Conservation (phyloP, 208 protist species). For the Crithidia fasciculata region DNA sequence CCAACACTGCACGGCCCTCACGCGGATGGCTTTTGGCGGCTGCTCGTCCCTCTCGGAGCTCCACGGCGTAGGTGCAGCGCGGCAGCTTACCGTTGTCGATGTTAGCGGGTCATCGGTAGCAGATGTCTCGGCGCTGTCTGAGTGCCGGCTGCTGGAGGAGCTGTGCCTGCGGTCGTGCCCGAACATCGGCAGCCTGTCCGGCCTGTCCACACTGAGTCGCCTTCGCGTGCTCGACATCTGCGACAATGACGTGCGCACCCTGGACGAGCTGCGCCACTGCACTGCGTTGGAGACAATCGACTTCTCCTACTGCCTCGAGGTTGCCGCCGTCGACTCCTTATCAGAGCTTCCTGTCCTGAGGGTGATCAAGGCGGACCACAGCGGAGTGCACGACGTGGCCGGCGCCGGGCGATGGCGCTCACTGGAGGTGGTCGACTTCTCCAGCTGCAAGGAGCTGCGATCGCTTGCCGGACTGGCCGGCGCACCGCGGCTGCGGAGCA, state of each 20-base stretch:
- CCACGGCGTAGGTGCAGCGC: background rate
- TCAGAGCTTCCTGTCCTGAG: background rate
- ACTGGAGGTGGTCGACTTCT: constrained; percentile 2
- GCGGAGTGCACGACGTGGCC: constrained; percentile 1
- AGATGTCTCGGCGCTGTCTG: background rate
- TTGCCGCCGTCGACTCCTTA: background rate
- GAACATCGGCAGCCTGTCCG: background rate
- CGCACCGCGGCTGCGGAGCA: background rate
- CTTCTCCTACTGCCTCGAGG: constrained; percentile 13
- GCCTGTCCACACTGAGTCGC: background rate
- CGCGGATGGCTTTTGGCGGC: background rate
- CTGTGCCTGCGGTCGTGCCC: constrained; percentile 1
- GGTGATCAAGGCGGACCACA: background rate
- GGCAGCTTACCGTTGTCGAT: background rate
- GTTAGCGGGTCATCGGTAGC: background rate
- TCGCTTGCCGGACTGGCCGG: background rate
- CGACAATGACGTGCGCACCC: constrained; percentile 2
- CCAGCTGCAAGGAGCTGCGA: constrained; percentile 11
- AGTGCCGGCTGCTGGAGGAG: constrained; percentile 1
- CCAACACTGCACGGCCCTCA: background rate
- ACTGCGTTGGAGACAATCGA: constrained; percentile 10
- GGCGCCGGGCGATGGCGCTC: background rate
- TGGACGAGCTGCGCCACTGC: background rate
- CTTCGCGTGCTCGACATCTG: constrained; percentile 13
- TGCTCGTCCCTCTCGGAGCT: background rate